A percentile compares a stretch with the other conserved stretches of the same genome.
These are phyloP conservation scores for Mycogone perniciosa DNA, from an alignment of 2,329 filamentous ascomycete genomes.

Conservation along the genomic window DNA sequence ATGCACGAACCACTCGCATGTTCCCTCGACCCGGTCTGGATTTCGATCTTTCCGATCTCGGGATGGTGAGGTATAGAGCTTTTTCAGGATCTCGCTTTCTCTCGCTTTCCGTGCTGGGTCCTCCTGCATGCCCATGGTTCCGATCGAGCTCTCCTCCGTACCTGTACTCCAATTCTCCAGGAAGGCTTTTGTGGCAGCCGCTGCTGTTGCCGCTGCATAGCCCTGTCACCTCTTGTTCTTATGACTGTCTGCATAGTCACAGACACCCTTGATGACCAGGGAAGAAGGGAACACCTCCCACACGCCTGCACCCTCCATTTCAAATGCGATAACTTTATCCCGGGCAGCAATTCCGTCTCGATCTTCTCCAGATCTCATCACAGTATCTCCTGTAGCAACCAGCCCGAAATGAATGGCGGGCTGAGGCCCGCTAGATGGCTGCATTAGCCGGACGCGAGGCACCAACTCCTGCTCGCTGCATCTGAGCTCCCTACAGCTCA, in stretches of 20 bases:
- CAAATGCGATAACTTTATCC: constrained; percentile 22
- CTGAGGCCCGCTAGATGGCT: neutral
- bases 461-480: neutral
- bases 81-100: neutral
- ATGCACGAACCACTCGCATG: constrained; percentile 16
- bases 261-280: constrained; percentile 29
- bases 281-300: constrained; percentile 24
- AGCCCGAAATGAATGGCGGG: constrained; percentile 23
- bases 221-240: constrained; percentile 30
- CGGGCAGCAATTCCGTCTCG: constrained; percentile 26
- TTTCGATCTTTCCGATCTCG: constrained; percentile 17
- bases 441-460: neutral
- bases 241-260: constrained; percentile 34
- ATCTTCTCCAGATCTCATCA: constrained; percentile 31
- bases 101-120: too few relatives aligned
- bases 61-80: constrained; percentile 10
- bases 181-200: constrained; percentile 24
- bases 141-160: too few relatives aligned
- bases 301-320: constrained; percentile 26
- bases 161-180: neutral
- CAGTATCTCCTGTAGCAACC: constrained; percentile 32
- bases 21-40: constrained; percentile 6
- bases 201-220: constrained; percentile 30
- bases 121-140: too few relatives aligned
- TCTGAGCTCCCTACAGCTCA: neutral